A percentile compares a stretch with the other conserved stretches of the same genome.
phyloP scores from a whole-genome alignment of 108 stramenopile species.

The Nannochloropsis granulata region DNA sequence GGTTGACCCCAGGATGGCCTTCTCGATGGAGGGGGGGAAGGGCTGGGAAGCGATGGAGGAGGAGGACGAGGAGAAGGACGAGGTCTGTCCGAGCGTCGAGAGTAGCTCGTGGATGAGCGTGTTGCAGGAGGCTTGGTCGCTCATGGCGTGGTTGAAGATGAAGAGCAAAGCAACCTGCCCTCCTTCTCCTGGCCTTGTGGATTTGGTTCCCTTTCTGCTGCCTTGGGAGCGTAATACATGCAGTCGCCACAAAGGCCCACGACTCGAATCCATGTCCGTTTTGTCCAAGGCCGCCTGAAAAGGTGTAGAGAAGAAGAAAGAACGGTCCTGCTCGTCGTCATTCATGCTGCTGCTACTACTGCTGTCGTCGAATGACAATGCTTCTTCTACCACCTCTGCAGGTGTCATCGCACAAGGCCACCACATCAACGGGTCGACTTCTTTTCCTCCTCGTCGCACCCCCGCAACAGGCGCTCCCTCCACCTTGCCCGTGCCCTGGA shows the following conservation, averaged over 20 bases:
- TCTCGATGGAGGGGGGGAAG: constrained; percentile 17
- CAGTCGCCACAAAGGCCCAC: constrained; percentile 22
- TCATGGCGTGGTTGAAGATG: constrained; percentile 31
- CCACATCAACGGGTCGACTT: constrained; percentile 19
- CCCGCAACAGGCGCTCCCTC: background rate
- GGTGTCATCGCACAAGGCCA: background rate
- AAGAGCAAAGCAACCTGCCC: constrained; percentile 19
- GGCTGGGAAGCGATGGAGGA: background rate
- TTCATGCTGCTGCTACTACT: background rate
- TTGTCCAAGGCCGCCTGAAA: constrained; percentile 18
- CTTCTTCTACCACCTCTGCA: constrained; percentile 13
- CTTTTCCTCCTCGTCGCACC: background rate
- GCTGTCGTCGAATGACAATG: background rate
- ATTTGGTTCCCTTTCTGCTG: background rate
- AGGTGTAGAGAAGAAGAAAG: background rate
- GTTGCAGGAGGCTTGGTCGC: constrained; percentile 26
- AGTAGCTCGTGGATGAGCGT: constrained; percentile 21
- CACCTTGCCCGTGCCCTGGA: constrained; percentile 6
- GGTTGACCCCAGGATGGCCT: background rate
- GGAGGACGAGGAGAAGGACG: background rate
- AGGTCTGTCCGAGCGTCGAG: background rate
- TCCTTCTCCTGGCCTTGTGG: too few species aligned
- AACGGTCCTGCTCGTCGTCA: background rate
- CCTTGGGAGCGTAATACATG: constrained; percentile 10
- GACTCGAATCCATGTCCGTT: constrained; percentile 1